Evolutionary conservation across 345 rosid species (phyloP).

Genomic region (Gossypium herbaceum): DNA sequence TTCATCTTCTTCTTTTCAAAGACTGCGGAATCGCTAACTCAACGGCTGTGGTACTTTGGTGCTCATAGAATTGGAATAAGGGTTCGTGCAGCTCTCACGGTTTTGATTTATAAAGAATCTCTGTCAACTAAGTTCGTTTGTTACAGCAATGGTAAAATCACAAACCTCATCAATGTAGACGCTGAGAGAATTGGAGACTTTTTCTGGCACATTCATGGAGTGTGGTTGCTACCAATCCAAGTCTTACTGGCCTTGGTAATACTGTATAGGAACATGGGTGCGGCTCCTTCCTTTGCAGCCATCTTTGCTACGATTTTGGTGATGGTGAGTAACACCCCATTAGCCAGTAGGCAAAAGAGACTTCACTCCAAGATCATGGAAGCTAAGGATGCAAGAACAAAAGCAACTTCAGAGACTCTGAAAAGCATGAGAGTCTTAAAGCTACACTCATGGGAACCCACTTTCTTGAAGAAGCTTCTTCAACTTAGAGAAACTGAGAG

Average conservation of each 20-base stretch:
- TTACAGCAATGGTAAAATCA: constrained; percentile 43
- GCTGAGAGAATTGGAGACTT: constrained; percentile 70
- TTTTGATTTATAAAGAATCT: constrained; percentile 50
- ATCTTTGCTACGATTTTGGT: neutral
- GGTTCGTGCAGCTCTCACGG: constrained; percentile 51
- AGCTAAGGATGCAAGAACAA: constrained; percentile 31
- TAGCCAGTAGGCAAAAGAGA: constrained; percentile 48
- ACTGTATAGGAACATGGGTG: constrained; percentile 51
- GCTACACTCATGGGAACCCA: constrained; percentile 43
- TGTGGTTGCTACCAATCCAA: constrained; percentile 72
- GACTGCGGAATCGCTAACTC: constrained; percentile 56
- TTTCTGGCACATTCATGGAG: constrained; percentile 50
- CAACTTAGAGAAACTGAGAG: constrained; percentile 47
- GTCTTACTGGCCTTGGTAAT: constrained; percentile 51
- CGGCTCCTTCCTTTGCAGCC: constrained; percentile 32
- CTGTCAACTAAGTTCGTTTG: constrained; percentile 39
- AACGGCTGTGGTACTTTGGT: constrained; percentile 68
- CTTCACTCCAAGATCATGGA: constrained; percentile 57
- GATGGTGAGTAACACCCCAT: constrained; percentile 45
- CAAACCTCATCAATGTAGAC: constrained; percentile 59
- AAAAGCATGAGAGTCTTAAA: constrained; percentile 54
- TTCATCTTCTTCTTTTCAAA: constrained; percentile 54
- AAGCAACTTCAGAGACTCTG: constrained; percentile 47
- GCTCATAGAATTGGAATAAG: constrained; percentile 56
- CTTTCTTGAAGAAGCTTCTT: constrained; percentile 40